Evolutionary conservation across 805 yeast species (phyloP).

Genomic region (Spathaspora sp.): DNA sequence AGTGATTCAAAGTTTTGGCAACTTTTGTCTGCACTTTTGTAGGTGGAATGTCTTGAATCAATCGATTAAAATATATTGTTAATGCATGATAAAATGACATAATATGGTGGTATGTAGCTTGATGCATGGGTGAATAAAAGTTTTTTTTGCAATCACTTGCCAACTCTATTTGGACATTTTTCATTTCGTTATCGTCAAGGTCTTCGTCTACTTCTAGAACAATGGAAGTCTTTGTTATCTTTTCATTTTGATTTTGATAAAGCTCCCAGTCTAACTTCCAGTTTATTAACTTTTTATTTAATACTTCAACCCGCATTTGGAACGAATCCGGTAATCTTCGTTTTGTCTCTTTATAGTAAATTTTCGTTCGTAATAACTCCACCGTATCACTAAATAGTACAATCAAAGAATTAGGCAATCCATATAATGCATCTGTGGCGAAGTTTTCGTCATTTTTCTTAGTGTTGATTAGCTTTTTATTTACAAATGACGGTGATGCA

Average conservation of each 20-base stretch:
- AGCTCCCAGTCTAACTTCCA: conserved; percentile 81
- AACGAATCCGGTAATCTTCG: conserved; percentile 22
- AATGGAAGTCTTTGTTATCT: not conserved
- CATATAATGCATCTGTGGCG: conserved; percentile 78
- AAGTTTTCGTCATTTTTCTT: conserved; percentile 54
- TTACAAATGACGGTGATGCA: conserved; percentile 37
- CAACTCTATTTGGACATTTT: conserved; percentile 7
- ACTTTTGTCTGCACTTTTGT: conserved; percentile 60
- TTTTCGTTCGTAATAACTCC: conserved; percentile 58
- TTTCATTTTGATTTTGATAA: conserved; percentile 20
- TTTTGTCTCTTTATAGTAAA: conserved; percentile 40
- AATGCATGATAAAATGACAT: conserved; percentile 74
- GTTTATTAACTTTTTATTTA: conserved; percentile 47
- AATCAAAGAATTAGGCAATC: conserved; percentile 78
- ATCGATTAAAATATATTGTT: conserved; percentile 65
- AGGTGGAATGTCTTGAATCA: conserved; percentile 55
- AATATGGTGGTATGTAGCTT: conserved; percentile 76
- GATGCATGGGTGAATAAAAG: conserved; percentile 54
- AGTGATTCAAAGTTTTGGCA: conserved; percentile 54
- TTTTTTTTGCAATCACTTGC: conserved; percentile 14
- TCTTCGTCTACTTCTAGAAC: conserved; percentile 5
- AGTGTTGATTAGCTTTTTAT: conserved; percentile 40
- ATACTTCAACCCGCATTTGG: conserved; percentile 14
- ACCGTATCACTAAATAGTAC: conserved; percentile 71
- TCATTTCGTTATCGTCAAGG: conserved; percentile 3